Evolutionary conservation across 768 basidiomycete genomes (phyloP).

Genomic region (Mycena sanguinolenta): DNA sequence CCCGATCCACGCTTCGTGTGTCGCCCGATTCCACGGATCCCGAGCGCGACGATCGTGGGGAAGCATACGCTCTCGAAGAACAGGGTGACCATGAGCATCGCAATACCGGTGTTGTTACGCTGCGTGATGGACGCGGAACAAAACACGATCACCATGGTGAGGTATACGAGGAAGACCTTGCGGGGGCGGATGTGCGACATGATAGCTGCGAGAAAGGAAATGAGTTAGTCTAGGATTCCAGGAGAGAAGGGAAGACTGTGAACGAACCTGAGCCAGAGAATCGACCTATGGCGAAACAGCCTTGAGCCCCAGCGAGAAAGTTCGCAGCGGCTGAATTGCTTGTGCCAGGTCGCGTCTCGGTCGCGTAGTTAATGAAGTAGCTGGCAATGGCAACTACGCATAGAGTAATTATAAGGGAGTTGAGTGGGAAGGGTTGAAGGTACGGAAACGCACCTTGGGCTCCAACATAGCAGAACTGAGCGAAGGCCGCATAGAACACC

Average conservation of each 20-base stretch:
- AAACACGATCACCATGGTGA: slow-evolving; percentile 47
- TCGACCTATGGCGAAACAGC: slow-evolving; percentile 48
- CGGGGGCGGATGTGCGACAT: slow-evolving; percentile 49
- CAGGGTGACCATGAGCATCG: slow-evolving; percentile 48
- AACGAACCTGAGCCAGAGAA: slow-evolving; percentile 48
- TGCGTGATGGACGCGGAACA: slow-evolving; percentile 46
- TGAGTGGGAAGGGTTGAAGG: neutral
- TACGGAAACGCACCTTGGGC: slow-evolving; percentile 43
- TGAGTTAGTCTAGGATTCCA: too few species aligned
- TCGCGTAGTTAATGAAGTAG: slow-evolving; percentile 52
- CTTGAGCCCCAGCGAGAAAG: slow-evolving; percentile 50
- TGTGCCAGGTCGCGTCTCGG: slow-evolving; percentile 44
- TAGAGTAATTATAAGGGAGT: too few species aligned
- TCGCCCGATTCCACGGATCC: slow-evolving; percentile 48
- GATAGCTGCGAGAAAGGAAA: slow-evolving; percentile 34
- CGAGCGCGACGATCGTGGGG: slow-evolving; percentile 52
- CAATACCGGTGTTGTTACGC: slow-evolving; percentile 45
- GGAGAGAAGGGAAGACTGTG: neutral
- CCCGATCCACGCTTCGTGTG: slow-evolving; percentile 52
- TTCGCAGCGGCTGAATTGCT: slow-evolving; percentile 44
- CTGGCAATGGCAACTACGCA: slow-evolving; percentile 46
- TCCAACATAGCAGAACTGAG: slow-evolving; percentile 50
- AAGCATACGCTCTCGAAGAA: slow-evolving; percentile 54
- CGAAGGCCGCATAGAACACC: slow-evolving; percentile 49
- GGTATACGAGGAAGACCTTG: slow-evolving; percentile 46